Evolutionary conservation across 495 filamentous ascomycete species (phyloP), one percentile per base, ranked within the genome.

Genomic region (Parachaetomium inaequale): DNA sequence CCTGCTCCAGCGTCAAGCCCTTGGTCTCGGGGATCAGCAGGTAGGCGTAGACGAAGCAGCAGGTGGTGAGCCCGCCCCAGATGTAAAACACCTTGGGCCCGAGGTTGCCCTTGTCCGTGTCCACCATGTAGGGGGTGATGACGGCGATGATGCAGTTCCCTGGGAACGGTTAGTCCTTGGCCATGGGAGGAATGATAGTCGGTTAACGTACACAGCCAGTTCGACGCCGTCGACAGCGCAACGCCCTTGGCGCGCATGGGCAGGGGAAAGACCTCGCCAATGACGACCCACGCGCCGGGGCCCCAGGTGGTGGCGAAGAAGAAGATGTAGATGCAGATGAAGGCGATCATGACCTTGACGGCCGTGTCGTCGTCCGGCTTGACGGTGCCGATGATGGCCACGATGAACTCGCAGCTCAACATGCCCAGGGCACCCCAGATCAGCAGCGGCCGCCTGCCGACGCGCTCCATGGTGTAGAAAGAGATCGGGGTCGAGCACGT

Each of bases 1-100:
- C 88, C 72, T 95, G 90, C 78, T 95, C 91, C 40, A 93, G 88
- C 10, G 88, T 87, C n/a, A 95, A 78, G 61, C 89, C 90, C 84
- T 92, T 93, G 71, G 89, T 93, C 82, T 93, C 90, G 42, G 88
- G 87, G 51, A 93, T 79, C 43, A 92, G 81, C 81, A 90, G 86
- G 80, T 88, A 93, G 56, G 87, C 81, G 75, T 85, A 92, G 68
- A 89, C 61, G 66, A 90, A 80, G 69, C 82, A 85, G 66, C 74
- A 58, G 59, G 77, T 72, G 79, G 88, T 91, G 49, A 90, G 83
- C 6, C 76, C 74, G 49, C 87, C 88, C 88, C 88, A 91, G 71
- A 90, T 82, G 77, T 87, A 91, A 77, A 92, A 93, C 61, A 93
- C 85, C 70, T 87, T 87, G 71, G 85, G 74, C 32, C 80, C 81